Evolutionary conservation across 2,329 filamentous ascomycete species (phyloP), one percentile per base, ranked within the genome.

Genomic region (Aureobasidium musti): DNA sequence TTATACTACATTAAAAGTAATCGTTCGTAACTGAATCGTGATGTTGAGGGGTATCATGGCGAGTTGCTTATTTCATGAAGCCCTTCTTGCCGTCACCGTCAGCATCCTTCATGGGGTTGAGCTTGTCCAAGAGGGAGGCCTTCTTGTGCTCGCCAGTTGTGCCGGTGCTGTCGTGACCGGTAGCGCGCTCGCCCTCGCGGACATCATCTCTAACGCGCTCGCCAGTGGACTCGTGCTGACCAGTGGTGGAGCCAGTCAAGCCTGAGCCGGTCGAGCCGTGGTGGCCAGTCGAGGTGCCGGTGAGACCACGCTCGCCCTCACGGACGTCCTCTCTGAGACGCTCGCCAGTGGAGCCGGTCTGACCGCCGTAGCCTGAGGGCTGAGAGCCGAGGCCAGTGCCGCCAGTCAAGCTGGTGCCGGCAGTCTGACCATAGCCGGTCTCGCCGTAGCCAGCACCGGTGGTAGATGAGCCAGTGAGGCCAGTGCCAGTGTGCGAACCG

Each of bases 81-180:
- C 84, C 84, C 43, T 77, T 76, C 78, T 86, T 84, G 67, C 85
- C 84, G 74, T 87, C 84, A 50, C 82, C 78, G 69, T 85, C 78
- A 33, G 83, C 69, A 71, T 87, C 84, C 49, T 77, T 79, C 74
- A 76, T 79, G 1, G 85, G 84, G 75, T 87, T 86, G 35, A 87
- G 67, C 72, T 81, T 83, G 66, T 86, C 79, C 74, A 83, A 72
- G 68, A 87, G 69, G 13, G 78, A 76, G 2, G 83, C 78, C 76
- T 85, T 85, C 61, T 75, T 43, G 52, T 47, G 71, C 37, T 71
- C 69, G 4, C 73, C 73, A 28, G 63, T 37, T 14, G 57, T 69
- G 60, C 65, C 68, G 35, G 59, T 57, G 50, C 19, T 47, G 59
- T 63, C 28, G 43, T 49, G 41, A 10, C 37, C 54, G 17, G 54